phyloP scores from a whole-genome alignment of 352 stramenopile species.

The Phytophthora ramorum region DNA sequence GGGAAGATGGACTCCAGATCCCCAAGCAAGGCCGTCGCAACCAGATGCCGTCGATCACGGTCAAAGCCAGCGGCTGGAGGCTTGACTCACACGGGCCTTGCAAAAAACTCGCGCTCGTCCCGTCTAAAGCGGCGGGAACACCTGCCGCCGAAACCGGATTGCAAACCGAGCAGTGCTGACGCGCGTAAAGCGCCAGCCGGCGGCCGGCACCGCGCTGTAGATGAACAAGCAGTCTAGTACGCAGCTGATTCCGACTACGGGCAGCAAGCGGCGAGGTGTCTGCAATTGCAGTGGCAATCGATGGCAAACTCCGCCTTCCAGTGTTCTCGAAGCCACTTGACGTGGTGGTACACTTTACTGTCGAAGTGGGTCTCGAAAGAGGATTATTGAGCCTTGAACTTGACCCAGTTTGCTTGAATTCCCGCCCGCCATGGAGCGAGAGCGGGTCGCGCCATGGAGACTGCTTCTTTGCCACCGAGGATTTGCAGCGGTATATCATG shows the following conservation, averaged over 20 bases:
- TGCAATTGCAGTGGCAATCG: too few relatives aligned
- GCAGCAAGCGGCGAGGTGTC: too few relatives aligned
- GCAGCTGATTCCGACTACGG: too few relatives aligned
- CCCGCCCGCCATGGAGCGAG: not conserved
- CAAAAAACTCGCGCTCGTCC: constrained; percentile 1
- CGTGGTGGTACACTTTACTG: not conserved
- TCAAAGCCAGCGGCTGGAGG: constrained; percentile 13
- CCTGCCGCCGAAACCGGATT: constrained; percentile 9
- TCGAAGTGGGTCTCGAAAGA: constrained; percentile 10
- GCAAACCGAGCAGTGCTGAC: not conserved
- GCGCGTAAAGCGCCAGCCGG: not conserved
- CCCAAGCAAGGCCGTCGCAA: constrained; percentile 11
- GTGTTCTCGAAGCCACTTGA: not conserved
- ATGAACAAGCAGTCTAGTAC: not conserved
- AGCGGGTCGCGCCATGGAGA: constrained; percentile 2
- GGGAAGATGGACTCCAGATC: constrained; percentile 32
- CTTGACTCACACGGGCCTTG: constrained; percentile 19
- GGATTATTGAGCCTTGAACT: constrained; percentile 14
- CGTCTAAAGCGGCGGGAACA: constrained; percentile 20
- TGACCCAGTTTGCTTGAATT: constrained; percentile 5
- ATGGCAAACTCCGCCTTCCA: too few relatives aligned
- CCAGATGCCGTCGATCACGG: constrained; percentile 23
- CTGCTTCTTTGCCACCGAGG: constrained; percentile 1
- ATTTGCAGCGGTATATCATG: constrained; percentile 20
- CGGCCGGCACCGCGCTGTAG: not conserved